Conservation (phyloP, 148 eudicot species). For the Beta vulgaris region DNA sequence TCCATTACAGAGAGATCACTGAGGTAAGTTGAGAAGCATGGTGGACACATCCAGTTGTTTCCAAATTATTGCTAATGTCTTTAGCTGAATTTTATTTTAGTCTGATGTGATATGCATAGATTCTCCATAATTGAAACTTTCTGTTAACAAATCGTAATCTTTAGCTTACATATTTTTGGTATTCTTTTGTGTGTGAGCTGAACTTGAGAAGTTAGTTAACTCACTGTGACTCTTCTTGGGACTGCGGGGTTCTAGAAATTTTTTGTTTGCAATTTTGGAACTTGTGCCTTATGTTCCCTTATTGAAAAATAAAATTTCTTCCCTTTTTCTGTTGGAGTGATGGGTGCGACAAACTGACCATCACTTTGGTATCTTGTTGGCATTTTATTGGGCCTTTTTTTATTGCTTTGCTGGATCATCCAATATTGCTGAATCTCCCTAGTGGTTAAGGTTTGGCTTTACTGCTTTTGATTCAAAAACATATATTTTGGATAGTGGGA, state of each 20-base stretch:
- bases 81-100: not conserved
- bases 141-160: not conserved
- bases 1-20: slow-evolving; percentile 86
- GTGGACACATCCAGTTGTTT: slow-evolving; percentile 1
- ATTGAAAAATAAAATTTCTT: no score
- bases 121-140: not conserved
- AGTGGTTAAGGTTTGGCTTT: no score
- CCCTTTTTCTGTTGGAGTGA: no score
- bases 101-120: slow-evolving; percentile 5
- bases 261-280: not conserved
- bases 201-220: not conserved
- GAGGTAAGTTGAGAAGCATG: slow-evolving; percentile 49
- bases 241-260: not conserved
- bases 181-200: not conserved
- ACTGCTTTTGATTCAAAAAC: no score
- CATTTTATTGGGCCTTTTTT: not conserved
- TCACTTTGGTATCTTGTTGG: not conserved
- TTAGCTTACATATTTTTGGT: not conserved
- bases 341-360: not conserved
- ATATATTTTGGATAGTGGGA: not conserved
- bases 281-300: no score
- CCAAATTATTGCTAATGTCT: not conserved
- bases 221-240: not conserved
- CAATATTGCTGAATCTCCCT: no score
- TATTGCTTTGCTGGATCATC: not conserved